Percentiles rank a stretch among this genome's conserved stretches.
These are phyloP conservation scores for Phytophthora ramorum DNA, from an alignment of 352 stramenopile species.

Conservation along the genomic window DNA sequence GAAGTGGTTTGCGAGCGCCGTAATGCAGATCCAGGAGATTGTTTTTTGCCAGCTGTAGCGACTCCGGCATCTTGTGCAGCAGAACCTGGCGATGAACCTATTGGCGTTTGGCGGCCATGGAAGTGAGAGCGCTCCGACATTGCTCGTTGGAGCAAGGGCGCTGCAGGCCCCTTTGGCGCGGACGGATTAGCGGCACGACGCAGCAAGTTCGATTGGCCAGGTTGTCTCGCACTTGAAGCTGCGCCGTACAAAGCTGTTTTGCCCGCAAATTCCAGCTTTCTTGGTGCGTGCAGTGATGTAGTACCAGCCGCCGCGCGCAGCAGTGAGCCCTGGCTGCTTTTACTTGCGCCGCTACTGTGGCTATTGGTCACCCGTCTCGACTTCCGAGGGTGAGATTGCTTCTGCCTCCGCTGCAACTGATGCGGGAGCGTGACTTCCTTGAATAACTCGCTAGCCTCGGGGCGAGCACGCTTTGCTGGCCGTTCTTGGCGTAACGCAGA, in stretches of 20 bases:
- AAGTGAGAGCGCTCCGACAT: slow-evolving; percentile 26
- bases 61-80: not conserved
- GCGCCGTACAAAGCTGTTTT: not conserved
- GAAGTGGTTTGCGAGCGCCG: slow-evolving; percentile 25
- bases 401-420: slow-evolving; percentile 31
- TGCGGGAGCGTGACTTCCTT: slow-evolving; percentile 51
- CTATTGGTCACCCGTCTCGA: slow-evolving; percentile 28
- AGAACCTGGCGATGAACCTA: slow-evolving; percentile 7
- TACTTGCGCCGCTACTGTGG: slow-evolving; percentile 21
- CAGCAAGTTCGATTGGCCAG: slow-evolving; percentile 13
- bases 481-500: slow-evolving; percentile 70
- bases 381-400: slow-evolving; percentile 22
- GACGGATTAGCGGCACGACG: slow-evolving; percentile 11
- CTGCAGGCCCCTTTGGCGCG: slow-evolving; percentile 6
- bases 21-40: slow-evolving; percentile 11
- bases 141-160: slow-evolving; percentile 13
- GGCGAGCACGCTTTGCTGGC: slow-evolving; percentile 47
- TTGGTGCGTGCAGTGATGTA: slow-evolving; percentile 8
- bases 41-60: slow-evolving; percentile 10
- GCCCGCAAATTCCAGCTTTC: not conserved
- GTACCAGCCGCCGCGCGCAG: slow-evolving; percentile 7
- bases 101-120: slow-evolving; percentile 7
- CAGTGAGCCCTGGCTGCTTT: slow-evolving; percentile 19
- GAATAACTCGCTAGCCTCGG: slow-evolving; percentile 42
- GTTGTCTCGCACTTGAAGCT: slow-evolving; percentile 3